A percentile compares a stretch with the other conserved stretches of the same genome.
These are phyloP conservation scores for Leishmania martiniquensis DNA, from an alignment of 208 protist species.

Conservation along the genomic window DNA sequence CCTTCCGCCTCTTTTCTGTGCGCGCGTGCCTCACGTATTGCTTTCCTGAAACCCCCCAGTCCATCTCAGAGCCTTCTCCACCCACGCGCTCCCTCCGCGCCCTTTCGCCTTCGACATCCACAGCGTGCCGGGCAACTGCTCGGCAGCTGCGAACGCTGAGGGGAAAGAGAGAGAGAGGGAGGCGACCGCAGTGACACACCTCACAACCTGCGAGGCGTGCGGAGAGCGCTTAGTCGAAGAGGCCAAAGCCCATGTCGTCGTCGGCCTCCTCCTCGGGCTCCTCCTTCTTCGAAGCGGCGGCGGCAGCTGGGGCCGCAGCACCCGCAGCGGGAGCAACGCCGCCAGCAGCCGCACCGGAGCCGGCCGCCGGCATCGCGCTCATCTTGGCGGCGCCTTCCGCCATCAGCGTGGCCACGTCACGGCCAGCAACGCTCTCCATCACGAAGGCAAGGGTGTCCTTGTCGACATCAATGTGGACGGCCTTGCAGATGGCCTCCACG, in stretches of 20 bases:
- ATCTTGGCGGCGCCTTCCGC: constrained; percentile 85
- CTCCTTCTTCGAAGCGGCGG: constrained; percentile 61
- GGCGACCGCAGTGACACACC: neutral
- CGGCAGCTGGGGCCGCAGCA: constrained; percentile 42
- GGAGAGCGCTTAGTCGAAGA: constrained; percentile 18
- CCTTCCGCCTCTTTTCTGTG: neutral
- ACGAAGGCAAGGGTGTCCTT: constrained; percentile 81
- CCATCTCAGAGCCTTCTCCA: too few species aligned
- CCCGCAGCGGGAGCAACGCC: constrained; percentile 32
- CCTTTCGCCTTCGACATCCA: too few species aligned
- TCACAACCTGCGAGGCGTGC: neutral
- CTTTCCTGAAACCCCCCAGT: too few species aligned
- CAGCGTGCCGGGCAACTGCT: too few species aligned
- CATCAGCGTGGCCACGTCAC: constrained; percentile 81
- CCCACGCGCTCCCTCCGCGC: too few species aligned
- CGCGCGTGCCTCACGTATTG: neutral
- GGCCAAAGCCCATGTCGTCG: constrained; percentile 91
- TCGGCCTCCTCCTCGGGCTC: constrained; percentile 85
- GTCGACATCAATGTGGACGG: constrained; percentile 72
- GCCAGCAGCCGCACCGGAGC: constrained; percentile 41
- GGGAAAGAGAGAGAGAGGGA: neutral
- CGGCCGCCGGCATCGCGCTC: constrained; percentile 49
- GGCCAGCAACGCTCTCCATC: constrained; percentile 73
- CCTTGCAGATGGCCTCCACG: constrained; percentile 88
- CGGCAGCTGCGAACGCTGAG: neutral